Evolutionary conservation across 306 rosid genomes (phyloP), one percentile per base, ranked within the genome.

Genomic region (Nissolia schottii): DNA sequence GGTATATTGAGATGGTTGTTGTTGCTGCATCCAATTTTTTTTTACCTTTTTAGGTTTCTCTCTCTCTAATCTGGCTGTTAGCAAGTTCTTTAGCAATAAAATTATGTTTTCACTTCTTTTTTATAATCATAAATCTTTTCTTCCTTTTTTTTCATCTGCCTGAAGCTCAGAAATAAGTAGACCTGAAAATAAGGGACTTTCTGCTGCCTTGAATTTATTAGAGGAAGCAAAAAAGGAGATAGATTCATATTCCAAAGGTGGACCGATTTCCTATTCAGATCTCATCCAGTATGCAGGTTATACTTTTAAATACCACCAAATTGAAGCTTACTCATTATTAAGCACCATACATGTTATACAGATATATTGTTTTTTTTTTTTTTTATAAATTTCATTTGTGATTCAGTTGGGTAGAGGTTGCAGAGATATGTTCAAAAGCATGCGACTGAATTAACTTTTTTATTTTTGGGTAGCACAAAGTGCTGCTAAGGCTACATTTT

Each of bases 161-260:
- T 83, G 86, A 86, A 94, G 98, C 85, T 85, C 96, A 87, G 98
- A 94, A 88, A 86, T 89, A 78, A 83, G 85, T 82, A 91, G 99
- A 85, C 88, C 99, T 64, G 99, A 94, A 85, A 94, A 94, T 67
- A 73, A 81, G 75, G 88, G 89, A 31, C 85, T 94, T 37, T 71
- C 92, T 50, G 81, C 86, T 38, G 93, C 99, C 74, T 56, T 94
- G 76, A 88, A 78, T 74, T 84, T 94, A 9, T 8, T 91, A 78
- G 97, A 91, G 69, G 90, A 84, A 85, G 93, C 89, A 20, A 94
- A 94, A 82, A 94, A 85, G 76, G 97, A 94, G 85, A 88, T 94
- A 64, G 99, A 94, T 83, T 80, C 88, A 3, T 82, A 83, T 81
- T 86, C 97, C 71, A 91, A 89, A 88, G 99, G 90, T 64, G 99